phyloP scores from a whole-genome alignment of 2,329 filamentous ascomycete genomes.

The Dothistroma septosporum region DNA sequence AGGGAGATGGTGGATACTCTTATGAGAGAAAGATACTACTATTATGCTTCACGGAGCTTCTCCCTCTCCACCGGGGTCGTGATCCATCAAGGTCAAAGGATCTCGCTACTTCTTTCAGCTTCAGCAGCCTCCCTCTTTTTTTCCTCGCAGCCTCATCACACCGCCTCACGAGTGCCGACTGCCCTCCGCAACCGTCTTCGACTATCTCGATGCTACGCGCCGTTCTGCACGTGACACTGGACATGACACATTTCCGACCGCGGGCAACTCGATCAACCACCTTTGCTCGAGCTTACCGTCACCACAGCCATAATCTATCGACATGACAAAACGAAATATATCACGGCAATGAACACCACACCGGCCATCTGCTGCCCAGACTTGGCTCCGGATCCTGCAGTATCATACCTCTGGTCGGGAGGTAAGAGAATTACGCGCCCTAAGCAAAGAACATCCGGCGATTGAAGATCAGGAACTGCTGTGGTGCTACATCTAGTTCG shows the following conservation, averaged over 20 bases:
- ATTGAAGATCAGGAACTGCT: neutral
- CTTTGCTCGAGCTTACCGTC: neutral
- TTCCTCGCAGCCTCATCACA: neutral
- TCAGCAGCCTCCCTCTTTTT: neutral
- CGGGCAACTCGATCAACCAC: neutral
- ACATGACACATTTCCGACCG: neutral
- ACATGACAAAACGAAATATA: too few relatives aligned
- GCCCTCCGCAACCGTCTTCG: too few relatives aligned
- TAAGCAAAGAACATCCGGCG: neutral
- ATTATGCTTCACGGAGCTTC: neutral
- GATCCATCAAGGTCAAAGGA: conserved; percentile 3
- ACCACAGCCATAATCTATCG: neutral
- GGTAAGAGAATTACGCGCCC: neutral
- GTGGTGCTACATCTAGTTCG: neutral
- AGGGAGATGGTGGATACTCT: neutral
- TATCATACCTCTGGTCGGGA: neutral
- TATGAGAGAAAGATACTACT: conserved; percentile 5
- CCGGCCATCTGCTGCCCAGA: too few relatives aligned
- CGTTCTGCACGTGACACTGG: too few relatives aligned
- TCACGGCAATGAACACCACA: neutral
- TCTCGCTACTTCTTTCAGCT: neutral
- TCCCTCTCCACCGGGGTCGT: neutral
- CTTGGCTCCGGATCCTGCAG: too few relatives aligned
- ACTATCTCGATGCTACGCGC: too few relatives aligned
- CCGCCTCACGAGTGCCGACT: too few relatives aligned